Evolutionary conservation across 2,329 filamentous ascomycete genomes (phyloP).

Genomic region (Scytalidium sp.): DNA sequence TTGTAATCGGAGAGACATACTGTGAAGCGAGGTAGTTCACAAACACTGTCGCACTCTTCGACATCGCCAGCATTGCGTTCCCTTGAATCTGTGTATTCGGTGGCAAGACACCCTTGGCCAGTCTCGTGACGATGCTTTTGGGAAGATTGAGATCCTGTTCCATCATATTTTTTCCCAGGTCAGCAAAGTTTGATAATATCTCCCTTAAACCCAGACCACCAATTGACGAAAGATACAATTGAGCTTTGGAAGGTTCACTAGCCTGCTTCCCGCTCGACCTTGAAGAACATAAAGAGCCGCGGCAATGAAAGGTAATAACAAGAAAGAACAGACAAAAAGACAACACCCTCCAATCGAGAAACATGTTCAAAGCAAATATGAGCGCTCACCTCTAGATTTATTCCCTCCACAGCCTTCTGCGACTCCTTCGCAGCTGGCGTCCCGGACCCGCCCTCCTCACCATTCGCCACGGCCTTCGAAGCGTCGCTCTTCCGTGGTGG

Average conservation of each 20-base stretch:
- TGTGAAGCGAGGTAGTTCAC: conserved; percentile 75
- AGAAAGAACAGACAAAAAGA: too few relatives aligned
- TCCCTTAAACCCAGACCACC: neutral
- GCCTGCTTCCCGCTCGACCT: too few relatives aligned
- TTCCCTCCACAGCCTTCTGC: conserved; percentile 20
- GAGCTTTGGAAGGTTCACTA: too few relatives aligned
- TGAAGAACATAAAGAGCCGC: too few relatives aligned
- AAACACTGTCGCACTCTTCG: conserved; percentile 80
- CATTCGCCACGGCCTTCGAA: conserved; percentile 41
- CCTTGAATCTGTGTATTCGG: conserved; percentile 81
- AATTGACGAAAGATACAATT: too few relatives aligned
- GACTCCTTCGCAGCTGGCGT: conserved; percentile 23
- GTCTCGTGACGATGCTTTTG: conserved; percentile 75
- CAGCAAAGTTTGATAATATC: neutral
- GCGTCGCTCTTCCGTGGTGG: conserved; percentile 55
- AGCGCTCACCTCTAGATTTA: conserved; percentile 48
- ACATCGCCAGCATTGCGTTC: conserved; percentile 75
- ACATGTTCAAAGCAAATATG: neutral
- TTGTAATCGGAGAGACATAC: conserved; percentile 48
- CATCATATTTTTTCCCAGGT: neutral
- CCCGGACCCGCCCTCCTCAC: conserved; percentile 36
- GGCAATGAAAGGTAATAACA: too few relatives aligned
- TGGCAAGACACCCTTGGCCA: conserved; percentile 77
- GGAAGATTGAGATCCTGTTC: conserved; percentile 70
- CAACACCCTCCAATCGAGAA: neutral